Conservation (phyloP, 768 basidiomycete genomes). For the Mycena belliarum region DNA sequence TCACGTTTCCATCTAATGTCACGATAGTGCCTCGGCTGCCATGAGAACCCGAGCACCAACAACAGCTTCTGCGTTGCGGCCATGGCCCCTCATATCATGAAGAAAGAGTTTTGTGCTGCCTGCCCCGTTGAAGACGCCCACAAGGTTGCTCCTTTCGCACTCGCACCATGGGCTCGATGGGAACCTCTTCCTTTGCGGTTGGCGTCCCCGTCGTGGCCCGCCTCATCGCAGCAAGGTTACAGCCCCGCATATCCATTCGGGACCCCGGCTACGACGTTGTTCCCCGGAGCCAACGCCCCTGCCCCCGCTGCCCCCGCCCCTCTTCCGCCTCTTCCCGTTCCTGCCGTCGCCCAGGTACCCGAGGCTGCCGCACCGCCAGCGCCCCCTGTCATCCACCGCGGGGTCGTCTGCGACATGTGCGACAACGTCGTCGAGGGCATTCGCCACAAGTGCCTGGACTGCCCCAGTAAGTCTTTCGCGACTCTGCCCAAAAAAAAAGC, state of each 20-base stretch:
- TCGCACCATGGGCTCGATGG: slow-evolving; percentile 15
- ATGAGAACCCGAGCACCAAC: slow-evolving; percentile 19
- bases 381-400: slow-evolving; percentile 49
- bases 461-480: slow-evolving; percentile 50
- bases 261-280: slow-evolving; percentile 9
- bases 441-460: slow-evolving; percentile 82
- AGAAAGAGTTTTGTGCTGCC: slow-evolving; percentile 23
- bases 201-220: neutral
- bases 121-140: slow-evolving; percentile 12
- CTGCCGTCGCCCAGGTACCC: slow-evolving; percentile 20
- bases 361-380: slow-evolving; percentile 25
- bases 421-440: slow-evolving; percentile 56
- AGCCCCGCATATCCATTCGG: slow-evolving; percentile 19
- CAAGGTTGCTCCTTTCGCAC: neutral
- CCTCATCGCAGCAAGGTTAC: slow-evolving; percentile 13
- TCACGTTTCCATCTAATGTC: neutral
- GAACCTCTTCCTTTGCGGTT: slow-evolving; percentile 1
- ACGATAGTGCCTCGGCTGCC: slow-evolving; percentile 37
- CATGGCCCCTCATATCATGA: slow-evolving; percentile 33
- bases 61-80: slow-evolving; percentile 29
- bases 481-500: neutral
- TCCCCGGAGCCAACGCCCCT: slow-evolving; percentile 5
- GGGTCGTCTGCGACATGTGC: slow-evolving; percentile 71
- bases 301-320: slow-evolving; percentile 5
- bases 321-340: slow-evolving; percentile 26